Evolutionary conservation across 768 basidiomycete species (phyloP).

Genomic region (Suillus subluteus): DNA sequence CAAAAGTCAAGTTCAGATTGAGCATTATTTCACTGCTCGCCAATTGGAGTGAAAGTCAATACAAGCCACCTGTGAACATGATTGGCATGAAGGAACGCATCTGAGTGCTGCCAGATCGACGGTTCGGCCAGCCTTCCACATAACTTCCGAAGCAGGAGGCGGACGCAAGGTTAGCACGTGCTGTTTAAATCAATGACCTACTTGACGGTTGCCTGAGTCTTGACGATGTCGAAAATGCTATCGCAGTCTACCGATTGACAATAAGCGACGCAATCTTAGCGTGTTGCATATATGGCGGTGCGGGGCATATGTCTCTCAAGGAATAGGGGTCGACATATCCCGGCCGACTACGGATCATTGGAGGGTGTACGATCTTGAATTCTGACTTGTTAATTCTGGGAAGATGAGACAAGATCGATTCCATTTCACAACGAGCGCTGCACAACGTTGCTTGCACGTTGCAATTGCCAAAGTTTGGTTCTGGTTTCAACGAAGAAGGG

Average conservation of each 20-base stretch:
- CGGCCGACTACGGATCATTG: background rate
- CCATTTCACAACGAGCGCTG: background rate
- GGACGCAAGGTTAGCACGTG: background rate
- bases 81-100: background rate
- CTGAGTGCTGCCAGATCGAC: background rate
- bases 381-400: no score
- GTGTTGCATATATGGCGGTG: background rate
- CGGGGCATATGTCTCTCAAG: background rate
- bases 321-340: background rate
- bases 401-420: background rate
- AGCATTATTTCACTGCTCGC: no score
- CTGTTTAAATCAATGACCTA: background rate
- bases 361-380: no score
- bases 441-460: background rate
- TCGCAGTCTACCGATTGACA: background rate
- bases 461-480: background rate
- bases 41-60: no score
- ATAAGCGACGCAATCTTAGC: background rate
- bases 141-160: background rate
- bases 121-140: background rate
- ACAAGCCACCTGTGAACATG: no score
- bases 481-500: background rate
- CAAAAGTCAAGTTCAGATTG: no score
- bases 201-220: no score
- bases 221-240: no score